Percentiles rank a stretch among this genome's conserved stretches.
Conservation (phyloP, 73 alveolate genomes). For the Paramecium caudatum region DNA sequence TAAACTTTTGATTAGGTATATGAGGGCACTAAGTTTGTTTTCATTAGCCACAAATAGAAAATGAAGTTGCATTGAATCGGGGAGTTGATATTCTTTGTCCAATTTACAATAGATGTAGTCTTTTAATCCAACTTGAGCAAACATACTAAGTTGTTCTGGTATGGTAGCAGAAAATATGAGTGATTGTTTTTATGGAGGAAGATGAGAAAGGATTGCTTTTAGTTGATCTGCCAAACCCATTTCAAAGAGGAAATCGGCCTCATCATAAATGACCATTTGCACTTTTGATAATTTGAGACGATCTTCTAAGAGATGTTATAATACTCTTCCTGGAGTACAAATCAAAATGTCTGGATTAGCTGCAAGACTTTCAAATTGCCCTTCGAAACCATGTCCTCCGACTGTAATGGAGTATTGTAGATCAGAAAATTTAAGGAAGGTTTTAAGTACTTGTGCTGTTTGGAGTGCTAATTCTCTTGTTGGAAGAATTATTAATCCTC, state of each 20-base stretch:
- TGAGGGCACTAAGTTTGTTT: conserved; percentile 92
- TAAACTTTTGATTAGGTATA: conserved; percentile 79
- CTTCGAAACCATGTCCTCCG: conserved; percentile 98
- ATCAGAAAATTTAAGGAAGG: conserved; percentile 89
- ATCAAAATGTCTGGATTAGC: conserved; percentile 98
- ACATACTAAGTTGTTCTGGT: conserved; percentile 91
- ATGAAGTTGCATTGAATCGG: conserved; percentile 91
- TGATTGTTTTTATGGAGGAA: conserved; percentile 90
- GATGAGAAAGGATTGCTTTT: conserved; percentile 77
- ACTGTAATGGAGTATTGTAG: conserved; percentile 90
- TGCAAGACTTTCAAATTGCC: conserved; percentile 94
- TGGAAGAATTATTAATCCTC: conserved; percentile 95
- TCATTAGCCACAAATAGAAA: conserved; percentile 87
- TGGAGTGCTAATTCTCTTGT: conserved; percentile 97
- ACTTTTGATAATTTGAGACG: conserved; percentile 87
- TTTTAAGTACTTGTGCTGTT: conserved; percentile 91
- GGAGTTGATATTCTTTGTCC: conserved; percentile 94
- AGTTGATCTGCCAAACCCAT: conserved; percentile 96
- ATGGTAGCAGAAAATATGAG: conserved; percentile 97
- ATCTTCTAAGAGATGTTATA: conserved; percentile 93
- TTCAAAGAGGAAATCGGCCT: conserved; percentile 97
- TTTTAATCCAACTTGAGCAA: conserved; percentile 95
- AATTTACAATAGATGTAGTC: conserved; percentile 93
- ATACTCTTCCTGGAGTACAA: conserved; percentile 99
- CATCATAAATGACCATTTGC: conserved; percentile 96